Percentiles rank a stretch among this genome's conserved stretches.
These are phyloP conservation scores for Geotrichum macrosporum DNA, from an alignment of 1,139 yeast species.

Conservation along the genomic window DNA sequence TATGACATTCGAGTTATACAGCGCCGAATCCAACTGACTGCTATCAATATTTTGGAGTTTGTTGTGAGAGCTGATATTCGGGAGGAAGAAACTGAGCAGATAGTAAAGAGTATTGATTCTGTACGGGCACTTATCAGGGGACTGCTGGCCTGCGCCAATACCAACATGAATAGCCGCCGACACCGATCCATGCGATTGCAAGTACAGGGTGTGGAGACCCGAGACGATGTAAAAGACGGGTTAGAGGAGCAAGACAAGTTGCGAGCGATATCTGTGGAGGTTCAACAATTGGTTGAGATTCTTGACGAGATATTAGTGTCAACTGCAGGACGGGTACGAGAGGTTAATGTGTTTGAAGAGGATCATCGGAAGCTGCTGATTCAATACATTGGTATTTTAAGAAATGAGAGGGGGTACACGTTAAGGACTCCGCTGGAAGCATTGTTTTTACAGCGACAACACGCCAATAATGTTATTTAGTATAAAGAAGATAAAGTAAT, in stretches of 20 bases:
- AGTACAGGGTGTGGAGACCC: neutral
- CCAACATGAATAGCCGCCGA: neutral
- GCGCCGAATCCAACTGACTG: conserved; percentile 29
- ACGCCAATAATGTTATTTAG: conserved; percentile 12
- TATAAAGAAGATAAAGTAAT: too few relatives aligned
- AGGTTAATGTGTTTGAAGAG: conserved; percentile 26
- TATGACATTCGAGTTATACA: conserved; percentile 26
- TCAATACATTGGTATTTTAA: conserved; percentile 29
- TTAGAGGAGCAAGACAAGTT: conserved; percentile 1
- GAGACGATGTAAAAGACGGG: neutral
- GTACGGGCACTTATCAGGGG: conserved; percentile 18
- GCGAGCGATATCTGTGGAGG: conserved; percentile 21
- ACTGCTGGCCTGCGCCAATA: conserved; percentile 12
- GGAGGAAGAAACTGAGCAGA: conserved; percentile 3
- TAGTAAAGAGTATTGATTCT: conserved; percentile 9
- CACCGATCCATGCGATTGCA: neutral
- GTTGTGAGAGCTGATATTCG: conserved; percentile 18
- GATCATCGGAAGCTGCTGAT: conserved; percentile 30
- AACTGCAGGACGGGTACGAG: conserved; percentile 21
- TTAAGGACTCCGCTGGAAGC: conserved; percentile 27
- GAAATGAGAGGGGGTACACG: conserved; percentile 28
- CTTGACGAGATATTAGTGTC: conserved; percentile 24
- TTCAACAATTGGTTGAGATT: conserved; percentile 22
- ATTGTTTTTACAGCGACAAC: conserved; percentile 21
- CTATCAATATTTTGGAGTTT: conserved; percentile 27